phyloP scores from a whole-genome alignment of 164 flowering plant species.

The Cinnamomum micranthum region DNA sequence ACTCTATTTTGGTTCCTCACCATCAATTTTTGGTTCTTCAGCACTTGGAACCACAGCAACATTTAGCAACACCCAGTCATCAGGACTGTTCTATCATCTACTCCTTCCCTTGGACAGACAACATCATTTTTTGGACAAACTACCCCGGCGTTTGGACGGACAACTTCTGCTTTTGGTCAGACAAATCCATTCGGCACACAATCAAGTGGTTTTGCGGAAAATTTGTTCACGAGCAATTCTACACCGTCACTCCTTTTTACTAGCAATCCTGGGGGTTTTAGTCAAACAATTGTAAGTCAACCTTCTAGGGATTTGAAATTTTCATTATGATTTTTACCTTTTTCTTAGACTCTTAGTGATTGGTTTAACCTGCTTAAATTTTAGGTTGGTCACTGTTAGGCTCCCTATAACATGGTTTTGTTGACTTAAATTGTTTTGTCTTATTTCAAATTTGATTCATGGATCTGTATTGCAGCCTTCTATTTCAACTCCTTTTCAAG shows the following conservation, averaged over 20 bases:
- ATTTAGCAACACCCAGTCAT: conserved; percentile 68
- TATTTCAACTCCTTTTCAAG: conserved; percentile 50
- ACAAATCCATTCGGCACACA: conserved; percentile 50
- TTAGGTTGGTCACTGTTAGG: not conserved
- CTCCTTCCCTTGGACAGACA: conserved; percentile 62
- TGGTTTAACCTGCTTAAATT: not conserved
- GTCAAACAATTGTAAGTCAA: conserved; percentile 65
- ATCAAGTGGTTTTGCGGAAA: conserved; percentile 54
- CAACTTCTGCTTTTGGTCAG: conserved; percentile 45
- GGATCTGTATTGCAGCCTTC: conserved; percentile 36
- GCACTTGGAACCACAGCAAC: conserved; percentile 46
- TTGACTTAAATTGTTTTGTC: not conserved
- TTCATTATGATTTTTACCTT: not conserved
- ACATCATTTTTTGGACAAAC: conserved; percentile 54
- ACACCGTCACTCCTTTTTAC: conserved; percentile 42
- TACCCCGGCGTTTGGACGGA: conserved; percentile 51
- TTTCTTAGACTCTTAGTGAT: not conserved
- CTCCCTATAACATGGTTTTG: not conserved
- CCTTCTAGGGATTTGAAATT: not conserved
- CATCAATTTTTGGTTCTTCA: conserved; percentile 57
- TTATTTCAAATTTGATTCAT: not conserved
- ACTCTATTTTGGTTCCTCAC: conserved; percentile 47
- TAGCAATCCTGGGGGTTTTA: conserved; percentile 36
- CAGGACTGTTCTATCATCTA: conserved; percentile 57
- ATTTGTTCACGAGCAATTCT: conserved; percentile 45